Evolutionary conservation across 75 land plant species (phyloP).

Genomic region (Gnetum montanum): DNA sequence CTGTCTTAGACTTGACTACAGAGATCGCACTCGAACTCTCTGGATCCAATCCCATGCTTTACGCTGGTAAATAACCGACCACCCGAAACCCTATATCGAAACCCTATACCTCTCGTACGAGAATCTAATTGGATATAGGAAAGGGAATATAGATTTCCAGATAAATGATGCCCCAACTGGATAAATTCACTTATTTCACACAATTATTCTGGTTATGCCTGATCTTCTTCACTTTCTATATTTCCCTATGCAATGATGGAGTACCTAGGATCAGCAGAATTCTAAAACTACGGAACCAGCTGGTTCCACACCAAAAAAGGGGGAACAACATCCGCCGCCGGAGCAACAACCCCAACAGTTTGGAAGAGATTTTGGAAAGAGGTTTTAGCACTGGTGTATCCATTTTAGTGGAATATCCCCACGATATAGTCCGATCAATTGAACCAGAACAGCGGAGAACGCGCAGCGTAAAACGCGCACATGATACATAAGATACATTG

Average conservation of each 20-base stretch:
- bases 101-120: background rate
- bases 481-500: too few relatives aligned
- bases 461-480: too few relatives aligned
- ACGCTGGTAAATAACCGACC: background rate
- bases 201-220: constrained; percentile 1
- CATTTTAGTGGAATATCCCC: too few relatives aligned
- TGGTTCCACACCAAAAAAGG: background rate
- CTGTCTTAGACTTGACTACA: too few relatives aligned
- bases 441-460: too few relatives aligned
- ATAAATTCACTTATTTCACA: constrained; percentile 11
- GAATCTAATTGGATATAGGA: background rate
- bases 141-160: background rate
- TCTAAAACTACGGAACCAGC: constrained; percentile 2
- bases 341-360: background rate
- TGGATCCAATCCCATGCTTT: constrained; percentile 1
- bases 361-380: background rate
- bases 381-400: too few relatives aligned
- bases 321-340: too few relatives aligned
- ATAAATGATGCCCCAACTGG: constrained; percentile 7
- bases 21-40: too few relatives aligned
- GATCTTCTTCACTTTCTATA: constrained; percentile 1
- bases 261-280: constrained; percentile 6
- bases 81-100: background rate
- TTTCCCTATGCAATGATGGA: constrained; percentile 4
- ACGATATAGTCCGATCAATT: too few relatives aligned